Conservation (phyloP, 164 flowering plant species). For the Chimonanthus praecox region DNA sequence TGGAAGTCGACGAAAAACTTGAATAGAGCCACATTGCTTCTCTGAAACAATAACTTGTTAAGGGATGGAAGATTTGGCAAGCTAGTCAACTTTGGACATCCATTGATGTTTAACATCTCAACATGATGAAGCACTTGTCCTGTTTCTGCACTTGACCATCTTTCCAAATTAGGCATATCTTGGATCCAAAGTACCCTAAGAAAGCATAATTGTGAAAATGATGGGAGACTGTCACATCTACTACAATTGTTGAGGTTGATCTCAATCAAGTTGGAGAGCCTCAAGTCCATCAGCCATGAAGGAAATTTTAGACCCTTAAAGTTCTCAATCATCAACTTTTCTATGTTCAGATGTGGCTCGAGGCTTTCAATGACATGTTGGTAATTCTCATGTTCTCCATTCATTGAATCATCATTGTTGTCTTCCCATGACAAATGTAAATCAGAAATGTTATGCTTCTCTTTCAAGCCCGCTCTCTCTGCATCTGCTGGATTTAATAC, state of each 20-base stretch:
- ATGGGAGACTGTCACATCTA: conserved; percentile 13
- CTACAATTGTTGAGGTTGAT: conserved; percentile 17
- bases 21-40: background rate
- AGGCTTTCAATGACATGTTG: conserved; percentile 9
- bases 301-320: conserved; percentile 22
- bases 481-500: conserved; percentile 1
- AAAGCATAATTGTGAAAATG: conserved; percentile 17
- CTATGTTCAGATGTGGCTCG: conserved; percentile 19
- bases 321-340: conserved; percentile 9
- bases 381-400: background rate
- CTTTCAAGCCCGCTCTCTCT: conserved; percentile 3
- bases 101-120: background rate
- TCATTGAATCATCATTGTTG: background rate
- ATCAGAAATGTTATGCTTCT: background rate
- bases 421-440: background rate
- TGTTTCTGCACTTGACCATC: conserved; percentile 6
- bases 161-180: conserved; percentile 10
- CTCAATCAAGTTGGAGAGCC: conserved; percentile 6
- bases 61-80: conserved; percentile 10
- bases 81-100: conserved; percentile 10
- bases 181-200: conserved; percentile 10
- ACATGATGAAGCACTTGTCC: conserved; percentile 1
- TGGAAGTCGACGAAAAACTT: background rate
- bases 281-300: conserved; percentile 11
- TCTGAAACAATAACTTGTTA: background rate